These are phyloP conservation scores for Lactifluus rugatus DNA, from an alignment of 768 basidiomycete genomes.

Conservation along the genomic window DNA sequence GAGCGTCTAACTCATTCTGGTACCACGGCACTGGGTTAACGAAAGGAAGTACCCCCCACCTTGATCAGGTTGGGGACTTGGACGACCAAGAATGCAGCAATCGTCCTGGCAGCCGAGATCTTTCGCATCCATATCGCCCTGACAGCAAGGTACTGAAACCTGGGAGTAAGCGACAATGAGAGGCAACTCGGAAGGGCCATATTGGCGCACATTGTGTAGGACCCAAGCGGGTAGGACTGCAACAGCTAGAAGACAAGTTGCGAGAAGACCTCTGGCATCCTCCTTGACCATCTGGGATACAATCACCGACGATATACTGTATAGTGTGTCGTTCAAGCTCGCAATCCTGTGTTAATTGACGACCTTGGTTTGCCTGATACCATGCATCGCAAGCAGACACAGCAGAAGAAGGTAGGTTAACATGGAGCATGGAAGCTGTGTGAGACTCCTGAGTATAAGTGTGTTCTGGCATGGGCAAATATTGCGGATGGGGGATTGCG, in stretches of 20 bases:
- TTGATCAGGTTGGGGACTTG: background rate
- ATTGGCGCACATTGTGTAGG: background rate
- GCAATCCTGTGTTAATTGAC: background rate
- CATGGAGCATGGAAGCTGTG: too few species aligned
- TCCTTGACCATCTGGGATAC: slow-evolving; percentile 7
- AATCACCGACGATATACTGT: background rate
- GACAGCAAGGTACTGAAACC: background rate
- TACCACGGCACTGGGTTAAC: background rate
- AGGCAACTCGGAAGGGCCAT: background rate
- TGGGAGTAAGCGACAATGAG: background rate
- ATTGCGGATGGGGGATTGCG: background rate
- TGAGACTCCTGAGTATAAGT: background rate
- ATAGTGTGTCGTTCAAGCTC: background rate
- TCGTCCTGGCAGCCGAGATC: background rate
- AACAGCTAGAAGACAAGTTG: background rate
- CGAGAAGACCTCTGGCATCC: slow-evolving; percentile 6
- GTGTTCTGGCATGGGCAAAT: background rate
- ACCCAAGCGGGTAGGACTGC: background rate
- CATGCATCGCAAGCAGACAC: background rate
- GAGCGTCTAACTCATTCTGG: background rate
- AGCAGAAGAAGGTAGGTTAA: background rate
- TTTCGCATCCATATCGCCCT: background rate
- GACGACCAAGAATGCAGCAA: background rate
- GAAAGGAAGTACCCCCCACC: background rate
- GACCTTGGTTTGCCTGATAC: background rate